Percentiles rank a stretch among this genome's conserved stretches.
phyloP scores from a whole-genome alignment of 2,329 filamentous ascomycete genomes.

The Talaromyces sp. region DNA sequence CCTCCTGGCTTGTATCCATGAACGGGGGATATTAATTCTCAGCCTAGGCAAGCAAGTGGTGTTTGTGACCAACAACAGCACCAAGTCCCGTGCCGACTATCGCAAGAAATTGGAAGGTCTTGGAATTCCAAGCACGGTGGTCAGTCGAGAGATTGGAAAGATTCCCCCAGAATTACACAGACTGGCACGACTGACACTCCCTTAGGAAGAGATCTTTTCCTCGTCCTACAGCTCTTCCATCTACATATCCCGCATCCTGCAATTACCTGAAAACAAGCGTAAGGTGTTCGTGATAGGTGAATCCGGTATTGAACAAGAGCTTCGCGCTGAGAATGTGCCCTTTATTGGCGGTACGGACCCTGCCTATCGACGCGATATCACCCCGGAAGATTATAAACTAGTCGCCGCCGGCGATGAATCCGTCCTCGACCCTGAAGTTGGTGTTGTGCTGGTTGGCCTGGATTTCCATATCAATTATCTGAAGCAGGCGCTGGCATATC shows the following conservation, averaged over 20 bases:
- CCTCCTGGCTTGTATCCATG: not conserved
- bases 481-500: conserved; percentile 80
- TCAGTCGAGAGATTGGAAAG: conserved; percentile 37
- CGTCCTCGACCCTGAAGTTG: conserved; percentile 82
- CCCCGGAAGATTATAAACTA: conserved; percentile 74
- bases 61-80: conserved; percentile 99
- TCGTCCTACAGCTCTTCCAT: conserved; percentile 93
- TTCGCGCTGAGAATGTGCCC: conserved; percentile 74
- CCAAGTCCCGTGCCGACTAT: conserved; percentile 91
- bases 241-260: conserved; percentile 91
- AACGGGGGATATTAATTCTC: conserved; percentile 8
- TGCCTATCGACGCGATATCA: conserved; percentile 73
- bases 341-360: conserved; percentile 88
- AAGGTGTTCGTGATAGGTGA: conserved; percentile 96
- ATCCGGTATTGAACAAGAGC: conserved; percentile 85
- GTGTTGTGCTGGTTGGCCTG: conserved; percentile 82
- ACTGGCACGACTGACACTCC: not conserved
- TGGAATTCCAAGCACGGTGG: conserved; percentile 74
- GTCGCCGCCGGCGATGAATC: conserved; percentile 73
- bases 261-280: conserved; percentile 75
- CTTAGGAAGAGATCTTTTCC: conserved; percentile 86
- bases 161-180: not conserved
- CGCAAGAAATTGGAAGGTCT: conserved; percentile 83
- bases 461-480: conserved; percentile 97
- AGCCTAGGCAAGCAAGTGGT: conserved; percentile 79